Evolutionary conservation across 2,329 filamentous ascomycete species (phyloP).

Genomic region (Phyllosticta citrichinensis): DNA sequence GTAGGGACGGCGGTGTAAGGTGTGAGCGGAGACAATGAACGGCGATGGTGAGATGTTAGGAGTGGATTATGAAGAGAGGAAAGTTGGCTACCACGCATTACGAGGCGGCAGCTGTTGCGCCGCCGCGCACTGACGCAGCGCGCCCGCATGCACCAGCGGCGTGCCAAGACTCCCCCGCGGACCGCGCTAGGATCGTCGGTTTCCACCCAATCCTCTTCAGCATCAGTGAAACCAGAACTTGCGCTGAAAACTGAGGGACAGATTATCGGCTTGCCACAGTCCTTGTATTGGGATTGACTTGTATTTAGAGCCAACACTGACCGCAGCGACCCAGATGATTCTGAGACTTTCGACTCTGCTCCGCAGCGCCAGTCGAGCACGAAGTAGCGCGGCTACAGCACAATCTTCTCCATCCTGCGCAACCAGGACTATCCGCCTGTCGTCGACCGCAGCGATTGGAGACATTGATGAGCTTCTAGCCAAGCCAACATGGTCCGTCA

Average conservation of each 20-base stretch:
- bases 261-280: too few relatives aligned
- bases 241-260: too few relatives aligned
- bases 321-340: neutral
- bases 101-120: slow-evolving; percentile 5
- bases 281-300: neutral
- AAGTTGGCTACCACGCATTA: slow-evolving; percentile 7
- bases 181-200: too few relatives aligned
- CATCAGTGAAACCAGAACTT: neutral
- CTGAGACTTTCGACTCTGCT: neutral
- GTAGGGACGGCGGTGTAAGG: neutral
- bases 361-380: neutral
- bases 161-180: neutral
- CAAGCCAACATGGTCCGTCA: slow-evolving; percentile 74
- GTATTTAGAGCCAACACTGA: neutral
- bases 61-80: neutral
- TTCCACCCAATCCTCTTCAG: neutral
- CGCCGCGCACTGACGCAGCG: neutral
- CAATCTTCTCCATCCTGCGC: neutral
- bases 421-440: neutral
- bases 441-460: neutral
- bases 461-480: slow-evolving; percentile 42
- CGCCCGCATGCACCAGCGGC: slow-evolving; percentile 2
- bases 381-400: neutral
- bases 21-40: neutral
- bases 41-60: neutral